phyloP scores from a whole-genome alignment of 805 yeast genomes.

The Yamadazyma nakazawae region DNA sequence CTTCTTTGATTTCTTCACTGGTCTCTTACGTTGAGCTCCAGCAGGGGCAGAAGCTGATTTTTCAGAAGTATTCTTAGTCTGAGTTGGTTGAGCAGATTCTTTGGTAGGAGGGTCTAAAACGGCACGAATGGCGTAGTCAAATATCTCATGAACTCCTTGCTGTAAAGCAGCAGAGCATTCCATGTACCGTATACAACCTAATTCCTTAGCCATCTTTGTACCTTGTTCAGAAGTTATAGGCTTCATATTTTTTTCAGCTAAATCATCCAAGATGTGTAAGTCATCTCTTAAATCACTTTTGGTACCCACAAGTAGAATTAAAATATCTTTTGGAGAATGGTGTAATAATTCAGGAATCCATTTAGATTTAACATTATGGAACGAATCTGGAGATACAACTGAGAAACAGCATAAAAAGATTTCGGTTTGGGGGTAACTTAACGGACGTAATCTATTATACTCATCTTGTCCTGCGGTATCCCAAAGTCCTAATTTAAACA shows the following conservation, averaged over 20 bases:
- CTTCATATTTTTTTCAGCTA: conserved; percentile 56
- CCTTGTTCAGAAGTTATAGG: conserved; percentile 69
- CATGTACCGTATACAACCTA: conserved; percentile 69
- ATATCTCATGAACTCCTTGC: conserved; percentile 78
- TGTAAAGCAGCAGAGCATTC: conserved; percentile 93
- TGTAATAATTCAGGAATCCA: conserved; percentile 80
- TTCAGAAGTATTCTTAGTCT: conserved; percentile 4
- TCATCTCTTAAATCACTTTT: conserved; percentile 84
- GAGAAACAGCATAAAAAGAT: conserved; percentile 85
- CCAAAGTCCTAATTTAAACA: conserved; percentile 85
- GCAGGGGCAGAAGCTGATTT: conserved; percentile 3
- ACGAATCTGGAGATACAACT: conserved; percentile 75
- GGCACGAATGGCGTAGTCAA: conserved; percentile 75
- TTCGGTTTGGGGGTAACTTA: conserved; percentile 90
- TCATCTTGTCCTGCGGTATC: conserved; percentile 96
- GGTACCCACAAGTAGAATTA: conserved; percentile 80
- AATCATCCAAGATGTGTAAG: conserved; percentile 65
- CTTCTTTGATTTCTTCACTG: conserved; percentile 33
- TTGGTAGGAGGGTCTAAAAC: conserved; percentile 53
- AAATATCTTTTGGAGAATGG: conserved; percentile 70
- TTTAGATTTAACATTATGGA: conserved; percentile 74
- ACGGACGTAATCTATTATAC: conserved; percentile 83
- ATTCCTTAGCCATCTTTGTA: conserved; percentile 59
- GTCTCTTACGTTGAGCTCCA: conserved; percentile 19
- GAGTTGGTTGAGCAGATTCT: conserved; percentile 13